phyloP scores from a whole-genome alignment of 495 filamentous ascomycete genomes.

The Talaromyces ruber region DNA sequence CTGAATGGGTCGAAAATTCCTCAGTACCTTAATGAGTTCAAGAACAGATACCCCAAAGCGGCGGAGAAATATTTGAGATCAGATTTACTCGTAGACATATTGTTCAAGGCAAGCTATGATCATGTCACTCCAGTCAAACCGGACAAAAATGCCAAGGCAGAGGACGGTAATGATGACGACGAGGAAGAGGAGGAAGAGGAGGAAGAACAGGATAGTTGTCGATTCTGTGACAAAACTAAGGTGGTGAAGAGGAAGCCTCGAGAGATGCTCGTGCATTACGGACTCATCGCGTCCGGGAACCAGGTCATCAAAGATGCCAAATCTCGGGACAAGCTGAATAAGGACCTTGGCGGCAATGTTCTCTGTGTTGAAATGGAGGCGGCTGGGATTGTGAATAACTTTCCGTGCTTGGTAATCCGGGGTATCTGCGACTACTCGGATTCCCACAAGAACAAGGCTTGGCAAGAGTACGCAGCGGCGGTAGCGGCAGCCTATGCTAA shows the following conservation, averaged over 20 bases:
- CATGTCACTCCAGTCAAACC: background rate
- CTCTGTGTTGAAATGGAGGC: slow-evolving; percentile 24
- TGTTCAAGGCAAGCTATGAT: background rate
- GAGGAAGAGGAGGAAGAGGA: slow-evolving; percentile 1
- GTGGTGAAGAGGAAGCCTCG: background rate
- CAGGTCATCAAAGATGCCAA: slow-evolving; percentile 8
- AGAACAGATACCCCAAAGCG: slow-evolving; percentile 15
- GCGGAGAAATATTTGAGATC: slow-evolving; percentile 8
- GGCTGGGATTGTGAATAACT: slow-evolving; percentile 16
- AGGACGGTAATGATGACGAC: background rate
- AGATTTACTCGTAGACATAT: slow-evolving; percentile 9
- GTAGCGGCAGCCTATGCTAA: slow-evolving; percentile 20
- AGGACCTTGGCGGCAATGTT: slow-evolving; percentile 14
- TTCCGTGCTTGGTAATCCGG: slow-evolving; percentile 20
- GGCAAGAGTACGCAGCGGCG: slow-evolving; percentile 19
- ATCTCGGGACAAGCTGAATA: slow-evolving; percentile 12
- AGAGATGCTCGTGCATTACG: slow-evolving; percentile 8
- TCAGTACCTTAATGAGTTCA: slow-evolving; percentile 11
- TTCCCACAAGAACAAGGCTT: slow-evolving; percentile 22
- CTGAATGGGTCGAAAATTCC: slow-evolving; percentile 11
- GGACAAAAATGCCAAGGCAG: slow-evolving; percentile 12
- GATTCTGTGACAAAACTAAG: slow-evolving; percentile 7
- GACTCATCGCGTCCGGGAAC: slow-evolving; percentile 12
- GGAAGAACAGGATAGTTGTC: slow-evolving; percentile 1
- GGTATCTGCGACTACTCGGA: slow-evolving; percentile 24